Evolutionary conservation across 2,329 filamentous ascomycete species (phyloP), one percentile per base, ranked within the genome.

Genomic region (Xylariaceae sp.): DNA sequence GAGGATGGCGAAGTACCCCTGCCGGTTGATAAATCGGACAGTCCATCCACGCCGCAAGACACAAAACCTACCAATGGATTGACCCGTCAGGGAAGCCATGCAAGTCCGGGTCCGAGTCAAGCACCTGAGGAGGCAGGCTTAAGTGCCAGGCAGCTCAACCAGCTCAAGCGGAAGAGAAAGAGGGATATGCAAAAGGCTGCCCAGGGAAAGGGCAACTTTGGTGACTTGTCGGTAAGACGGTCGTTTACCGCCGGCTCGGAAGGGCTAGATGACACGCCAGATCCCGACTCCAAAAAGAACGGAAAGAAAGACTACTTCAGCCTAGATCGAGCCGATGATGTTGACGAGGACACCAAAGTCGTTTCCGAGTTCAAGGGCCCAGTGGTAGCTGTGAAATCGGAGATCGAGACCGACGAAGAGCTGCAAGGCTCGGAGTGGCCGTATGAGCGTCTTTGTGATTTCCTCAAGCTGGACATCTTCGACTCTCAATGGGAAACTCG

Each of bases 351-450:
- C 30, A 79, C 80, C 5, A 95, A 95, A 55, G 78, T 98, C 12
- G 83, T 96, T 17, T 86, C 88, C 28, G 92, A 98, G 53, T 96
- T 94, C 67, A 96, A 96, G 57, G 93, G 92, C 3, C 74, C 81
- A 2, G 64, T 79, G 3, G 66, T 86, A 8, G 77, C 84, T 3
- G 86, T 94, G 54, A 92, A 94, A 56, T 87, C 90, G 1, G 77
- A 92, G 36, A 73, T 96, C 37, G 80, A 94, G 55, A 71, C 78
- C 2, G 85, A 93, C 37, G 74, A 82, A 11, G 77, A 82, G 45
- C 72, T 84, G 38, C 76, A 90, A 49, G 87, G 88, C 3, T 69
- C 75, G 3, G 86, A 93, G 54, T 98, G 92, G 92, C 92, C 92
- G 0, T 95, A 86, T 51, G 89, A 95, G 51, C 79, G 87, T 33